These are phyloP conservation scores for Phialocephala sp. DNA, from an alignment of 2,329 filamentous ascomycete genomes.

Conservation along the genomic window DNA sequence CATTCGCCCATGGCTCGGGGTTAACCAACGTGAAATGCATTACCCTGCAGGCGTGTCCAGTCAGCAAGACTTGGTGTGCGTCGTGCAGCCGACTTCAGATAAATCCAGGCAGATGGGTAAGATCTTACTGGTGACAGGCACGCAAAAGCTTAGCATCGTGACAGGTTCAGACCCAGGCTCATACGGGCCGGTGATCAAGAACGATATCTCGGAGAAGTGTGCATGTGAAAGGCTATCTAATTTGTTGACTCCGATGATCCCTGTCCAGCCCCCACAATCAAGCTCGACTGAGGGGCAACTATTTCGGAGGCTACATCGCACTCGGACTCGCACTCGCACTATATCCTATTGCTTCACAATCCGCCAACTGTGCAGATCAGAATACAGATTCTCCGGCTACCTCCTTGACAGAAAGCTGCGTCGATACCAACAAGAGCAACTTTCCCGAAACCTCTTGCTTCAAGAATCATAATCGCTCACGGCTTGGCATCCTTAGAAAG, in stretches of 20 bases:
- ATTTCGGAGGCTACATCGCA: neutral
- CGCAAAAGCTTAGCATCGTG: neutral
- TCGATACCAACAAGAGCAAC: neutral
- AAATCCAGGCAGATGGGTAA: neutral
- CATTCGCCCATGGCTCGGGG: neutral
- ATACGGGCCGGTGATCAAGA: neutral
- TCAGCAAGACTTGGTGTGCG: neutral
- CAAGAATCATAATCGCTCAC: neutral
- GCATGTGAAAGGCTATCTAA: conserved; percentile 12
- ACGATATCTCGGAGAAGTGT: neutral
- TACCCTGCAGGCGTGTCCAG: neutral
- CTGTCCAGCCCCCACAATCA: conserved; percentile 2
- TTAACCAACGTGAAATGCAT: neutral
- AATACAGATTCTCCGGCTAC: neutral
- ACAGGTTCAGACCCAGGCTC: neutral
- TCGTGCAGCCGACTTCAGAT: neutral
- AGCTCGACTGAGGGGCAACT: conserved; percentile 6
- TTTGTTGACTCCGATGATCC: neutral
- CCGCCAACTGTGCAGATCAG: neutral
- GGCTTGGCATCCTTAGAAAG: neutral
- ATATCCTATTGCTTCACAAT: neutral
- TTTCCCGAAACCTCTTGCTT: neutral
- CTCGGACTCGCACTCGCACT: neutral
- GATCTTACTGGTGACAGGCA: neutral
- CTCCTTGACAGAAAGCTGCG: neutral